phyloP scores from a whole-genome alignment of 352 stramenopile genomes.

The Phytophthora pistaciae region DNA sequence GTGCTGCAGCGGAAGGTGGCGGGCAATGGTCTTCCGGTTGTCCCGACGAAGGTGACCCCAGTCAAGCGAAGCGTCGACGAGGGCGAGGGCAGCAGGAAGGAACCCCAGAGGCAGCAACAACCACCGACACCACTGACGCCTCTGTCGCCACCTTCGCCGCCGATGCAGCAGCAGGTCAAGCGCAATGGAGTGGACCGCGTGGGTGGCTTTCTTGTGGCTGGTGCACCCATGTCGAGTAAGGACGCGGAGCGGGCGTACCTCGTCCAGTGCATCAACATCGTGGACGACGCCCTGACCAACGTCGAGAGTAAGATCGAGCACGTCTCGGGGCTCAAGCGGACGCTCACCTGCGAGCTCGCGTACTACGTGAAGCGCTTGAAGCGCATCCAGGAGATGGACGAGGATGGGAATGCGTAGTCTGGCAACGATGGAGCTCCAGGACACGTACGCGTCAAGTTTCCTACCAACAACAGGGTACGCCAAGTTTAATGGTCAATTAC shows the following conservation, averaged over 20 bases:
- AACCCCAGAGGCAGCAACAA: not conserved
- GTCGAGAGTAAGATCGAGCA: slow-evolving; percentile 9
- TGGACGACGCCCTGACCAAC: slow-evolving; percentile 5
- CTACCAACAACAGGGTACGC: not conserved
- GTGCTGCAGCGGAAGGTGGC: slow-evolving; percentile 4
- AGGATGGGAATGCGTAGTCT: not conserved
- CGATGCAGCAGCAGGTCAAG: not conserved
- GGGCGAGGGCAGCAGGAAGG: not conserved
- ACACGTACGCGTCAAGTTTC: not conserved
- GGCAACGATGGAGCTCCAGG: not conserved
- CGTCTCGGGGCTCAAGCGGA: slow-evolving; percentile 8
- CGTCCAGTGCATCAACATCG: slow-evolving; percentile 18
- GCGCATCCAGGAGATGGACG: slow-evolving; percentile 12
- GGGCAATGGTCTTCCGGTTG: not conserved
- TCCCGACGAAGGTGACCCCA: not conserved
- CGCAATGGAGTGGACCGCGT: not conserved
- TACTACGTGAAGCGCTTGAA: slow-evolving; percentile 27
- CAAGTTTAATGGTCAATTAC: not conserved
- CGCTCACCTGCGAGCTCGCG: slow-evolving; percentile 12
- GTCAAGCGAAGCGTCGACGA: not conserved
- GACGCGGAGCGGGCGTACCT: slow-evolving; percentile 12
- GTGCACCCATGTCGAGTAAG: not conserved
- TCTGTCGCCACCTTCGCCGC: too few relatives aligned
- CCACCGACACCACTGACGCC: too few relatives aligned
- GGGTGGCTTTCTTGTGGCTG: not conserved